Evolutionary conservation across 176 grass and related monocot species (phyloP).

Genomic region (Leersia perrieri): DNA sequence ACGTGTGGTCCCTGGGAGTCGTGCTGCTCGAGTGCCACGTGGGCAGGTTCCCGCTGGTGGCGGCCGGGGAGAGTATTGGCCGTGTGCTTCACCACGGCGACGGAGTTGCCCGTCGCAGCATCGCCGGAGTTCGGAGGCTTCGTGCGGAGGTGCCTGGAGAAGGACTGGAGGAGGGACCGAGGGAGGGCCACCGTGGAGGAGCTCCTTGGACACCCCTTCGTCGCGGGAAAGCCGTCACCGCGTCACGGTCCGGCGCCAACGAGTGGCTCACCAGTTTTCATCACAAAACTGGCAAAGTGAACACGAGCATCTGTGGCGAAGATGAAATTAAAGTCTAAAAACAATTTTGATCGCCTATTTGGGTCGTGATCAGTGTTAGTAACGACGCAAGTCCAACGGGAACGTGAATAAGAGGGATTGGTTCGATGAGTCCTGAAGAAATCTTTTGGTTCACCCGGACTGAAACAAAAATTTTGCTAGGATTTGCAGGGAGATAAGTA

Average conservation of each 20-base stretch:
- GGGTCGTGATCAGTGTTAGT: not conserved
- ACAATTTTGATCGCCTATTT: not conserved
- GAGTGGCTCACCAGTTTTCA: not conserved
- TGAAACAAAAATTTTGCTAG: not conserved
- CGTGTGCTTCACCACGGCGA: not conserved
- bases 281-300: not conserved
- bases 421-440: not conserved
- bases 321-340: not conserved
- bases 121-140: not conserved
- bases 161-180: not conserved
- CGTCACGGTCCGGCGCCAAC: not conserved
- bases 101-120: not conserved
- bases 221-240: not conserved
- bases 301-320: not conserved
- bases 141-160: not conserved
- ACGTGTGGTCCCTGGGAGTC: slow-evolving; percentile 35
- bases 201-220: not conserved
- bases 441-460: not conserved
- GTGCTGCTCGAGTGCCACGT: slow-evolving; percentile 40
- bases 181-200: not conserved
- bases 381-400: not conserved
- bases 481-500: not conserved
- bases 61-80: not conserved
- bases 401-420: not conserved
- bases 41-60: slow-evolving; percentile 40